These are phyloP conservation scores for Tolypocladium paradoxum DNA, from an alignment of 2,329 filamentous ascomycete species.

Conservation along the genomic window DNA sequence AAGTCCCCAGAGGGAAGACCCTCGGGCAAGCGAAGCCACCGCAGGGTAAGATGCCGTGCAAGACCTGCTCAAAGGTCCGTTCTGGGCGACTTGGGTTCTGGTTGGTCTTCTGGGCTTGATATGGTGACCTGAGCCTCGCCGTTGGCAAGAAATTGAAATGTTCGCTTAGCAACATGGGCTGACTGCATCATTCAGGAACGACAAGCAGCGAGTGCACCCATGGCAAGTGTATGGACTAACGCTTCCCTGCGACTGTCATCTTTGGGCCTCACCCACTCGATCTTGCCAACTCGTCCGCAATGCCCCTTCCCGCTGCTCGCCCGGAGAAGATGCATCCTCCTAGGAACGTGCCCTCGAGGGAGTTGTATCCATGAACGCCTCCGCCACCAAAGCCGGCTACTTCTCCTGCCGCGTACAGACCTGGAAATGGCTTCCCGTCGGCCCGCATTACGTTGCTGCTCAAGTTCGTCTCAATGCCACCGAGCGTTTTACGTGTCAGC, in stretches of 20 bases:
- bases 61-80: no score
- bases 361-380: slow-evolving; percentile 51
- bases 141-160: no score
- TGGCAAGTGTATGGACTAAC: neutral
- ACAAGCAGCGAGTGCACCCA: no score
- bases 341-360: slow-evolving; percentile 51
- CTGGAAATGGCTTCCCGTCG: slow-evolving; percentile 36
- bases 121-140: no score
- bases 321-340: slow-evolving; percentile 55
- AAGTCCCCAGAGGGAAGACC: no score
- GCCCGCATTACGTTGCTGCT: slow-evolving; percentile 43
- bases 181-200: no score
- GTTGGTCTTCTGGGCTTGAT: no score
- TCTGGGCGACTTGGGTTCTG: no score
- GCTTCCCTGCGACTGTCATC: neutral
- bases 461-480: slow-evolving; percentile 49
- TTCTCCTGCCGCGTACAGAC: slow-evolving; percentile 50
- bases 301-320: slow-evolving; percentile 41
- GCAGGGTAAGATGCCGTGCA: no score
- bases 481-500: slow-evolving; percentile 49
- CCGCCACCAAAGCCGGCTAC: slow-evolving; percentile 51
- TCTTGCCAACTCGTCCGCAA: slow-evolving; percentile 33
- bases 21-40: no score
- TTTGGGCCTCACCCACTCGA: neutral
- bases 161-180: no score